Conservation (phyloP, 805 yeast genomes). For the Yueomyces sinensis region DNA sequence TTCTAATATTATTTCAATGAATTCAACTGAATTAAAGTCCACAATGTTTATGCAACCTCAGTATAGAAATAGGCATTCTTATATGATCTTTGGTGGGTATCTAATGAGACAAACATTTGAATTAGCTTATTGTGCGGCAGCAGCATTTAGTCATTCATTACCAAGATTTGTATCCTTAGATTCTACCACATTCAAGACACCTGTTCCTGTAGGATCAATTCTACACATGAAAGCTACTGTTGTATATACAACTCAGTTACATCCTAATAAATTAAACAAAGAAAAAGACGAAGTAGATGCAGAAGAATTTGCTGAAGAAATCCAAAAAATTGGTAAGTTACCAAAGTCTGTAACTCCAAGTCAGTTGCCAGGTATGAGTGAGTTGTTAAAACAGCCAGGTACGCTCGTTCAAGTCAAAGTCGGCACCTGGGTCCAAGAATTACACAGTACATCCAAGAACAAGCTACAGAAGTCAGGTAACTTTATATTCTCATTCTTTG, state of each 20-base stretch:
- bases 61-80: slow-evolving; percentile 86
- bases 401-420: slow-evolving; percentile 84
- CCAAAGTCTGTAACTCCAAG: slow-evolving; percentile 33
- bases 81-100: slow-evolving; percentile 93
- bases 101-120: slow-evolving; percentile 86
- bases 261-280: slow-evolving; percentile 17
- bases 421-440: slow-evolving; percentile 60
- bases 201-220: slow-evolving; percentile 93
- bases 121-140: slow-evolving; percentile 85
- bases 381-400: slow-evolving; percentile 64
- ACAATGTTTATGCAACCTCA: slow-evolving; percentile 94
- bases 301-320: slow-evolving; percentile 14
- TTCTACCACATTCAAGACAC: slow-evolving; percentile 82
- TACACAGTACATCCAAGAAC: slow-evolving; percentile 51
- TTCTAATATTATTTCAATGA: slow-evolving; percentile 49
- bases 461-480: slow-evolving; percentile 65
- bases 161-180: slow-evolving; percentile 87
- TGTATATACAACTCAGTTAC: slow-evolving; percentile 75
- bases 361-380: slow-evolving; percentile 39
- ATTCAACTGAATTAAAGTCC: slow-evolving; percentile 55
- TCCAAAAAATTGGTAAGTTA: slow-evolving; percentile 28
- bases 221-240: slow-evolving; percentile 71
- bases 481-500: slow-evolving; percentile 81
- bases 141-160: slow-evolving; percentile 70
- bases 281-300: slow-evolving; percentile 11